Evolutionary conservation across 73 alveolate species (phyloP).

Genomic region (Paramecium caudatum): DNA sequence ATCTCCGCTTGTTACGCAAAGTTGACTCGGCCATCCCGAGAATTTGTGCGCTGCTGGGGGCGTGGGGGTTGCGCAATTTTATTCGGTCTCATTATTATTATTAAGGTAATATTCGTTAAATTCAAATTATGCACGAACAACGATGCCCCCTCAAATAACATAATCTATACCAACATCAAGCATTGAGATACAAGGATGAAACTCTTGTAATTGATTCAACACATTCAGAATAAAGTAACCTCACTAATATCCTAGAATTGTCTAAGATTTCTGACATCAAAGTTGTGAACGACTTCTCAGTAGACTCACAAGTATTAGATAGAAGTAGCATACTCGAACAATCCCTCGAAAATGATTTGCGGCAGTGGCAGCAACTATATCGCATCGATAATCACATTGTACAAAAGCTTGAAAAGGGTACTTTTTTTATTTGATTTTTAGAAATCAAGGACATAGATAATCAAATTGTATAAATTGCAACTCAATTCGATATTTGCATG

Average conservation of each 20-base stretch:
- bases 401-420: conserved; percentile 48
- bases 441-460: conserved; percentile 54
- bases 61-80: conserved; percentile 7
- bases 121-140: conserved; percentile 21
- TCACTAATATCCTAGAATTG: background rate
- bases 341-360: conserved; percentile 43
- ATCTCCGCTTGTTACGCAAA: conserved; percentile 31
- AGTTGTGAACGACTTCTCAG: conserved; percentile 55
- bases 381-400: conserved; percentile 9
- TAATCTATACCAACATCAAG: conserved; percentile 35
- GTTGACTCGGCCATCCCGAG: conserved; percentile 50
- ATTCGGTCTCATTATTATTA: background rate
- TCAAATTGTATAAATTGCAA: conserved; percentile 50
- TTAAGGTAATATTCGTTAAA: conserved; percentile 29
- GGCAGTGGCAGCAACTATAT: conserved; percentile 27
- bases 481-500: conserved; percentile 47
- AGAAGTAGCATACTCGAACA: conserved; percentile 47
- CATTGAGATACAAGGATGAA: conserved; percentile 1
- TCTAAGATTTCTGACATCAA: conserved; percentile 41
- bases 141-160: conserved; percentile 4
- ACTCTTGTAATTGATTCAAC: conserved; percentile 26
- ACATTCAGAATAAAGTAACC: conserved; percentile 23
- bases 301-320: conserved; percentile 35
- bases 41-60: background rate
- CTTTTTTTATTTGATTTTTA: background rate